A percentile compares a stretch with the other conserved stretches of the same genome.
These are phyloP conservation scores for Phlebiopsis flavidoalba DNA, from an alignment of 768 basidiomycete genomes.

Conservation along the genomic window DNA sequence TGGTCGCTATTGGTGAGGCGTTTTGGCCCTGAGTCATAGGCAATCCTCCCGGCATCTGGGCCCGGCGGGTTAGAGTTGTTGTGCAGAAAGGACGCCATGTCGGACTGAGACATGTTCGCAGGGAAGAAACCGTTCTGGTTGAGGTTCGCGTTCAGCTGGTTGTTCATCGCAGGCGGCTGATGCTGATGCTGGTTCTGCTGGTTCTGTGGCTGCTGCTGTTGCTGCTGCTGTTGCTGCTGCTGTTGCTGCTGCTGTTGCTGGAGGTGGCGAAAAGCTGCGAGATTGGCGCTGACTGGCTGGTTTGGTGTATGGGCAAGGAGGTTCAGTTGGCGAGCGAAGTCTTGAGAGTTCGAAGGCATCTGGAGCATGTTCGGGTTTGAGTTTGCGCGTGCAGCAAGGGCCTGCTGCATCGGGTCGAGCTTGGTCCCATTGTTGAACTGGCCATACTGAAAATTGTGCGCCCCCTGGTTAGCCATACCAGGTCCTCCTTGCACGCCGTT, in stretches of 20 bases:
- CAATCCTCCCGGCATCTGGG: neutral
- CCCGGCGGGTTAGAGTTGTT: neutral
- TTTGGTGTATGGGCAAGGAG: conserved; percentile 21
- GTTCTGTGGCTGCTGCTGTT: conserved; percentile 24
- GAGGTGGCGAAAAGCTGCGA: conserved; percentile 10
- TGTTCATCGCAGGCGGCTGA: conserved; percentile 20
- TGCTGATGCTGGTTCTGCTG: conserved; percentile 31
- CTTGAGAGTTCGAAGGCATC: conserved; percentile 5
- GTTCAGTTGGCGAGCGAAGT: conserved; percentile 18
- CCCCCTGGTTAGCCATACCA: neutral
- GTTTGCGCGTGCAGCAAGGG: neutral
- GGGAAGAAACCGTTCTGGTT: neutral
- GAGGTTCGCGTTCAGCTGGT: neutral
- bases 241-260: conserved; percentile 13
- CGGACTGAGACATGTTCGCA: neutral
- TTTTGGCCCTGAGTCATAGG: neutral
- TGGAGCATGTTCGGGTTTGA: conserved; percentile 3
- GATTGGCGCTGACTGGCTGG: conserved; percentile 1
- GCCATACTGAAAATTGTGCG: neutral
- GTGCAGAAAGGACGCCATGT: neutral
- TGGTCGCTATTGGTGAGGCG: neutral
- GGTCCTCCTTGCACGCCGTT: neutral
- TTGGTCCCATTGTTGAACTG: neutral
- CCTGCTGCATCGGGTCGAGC: conserved; percentile 1
- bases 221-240: conserved; percentile 8